A percentile compares a stretch with the other conserved stretches of the same genome.
Conservation (phyloP, 805 yeast species). For the Ogataea wickerhamii region DNA sequence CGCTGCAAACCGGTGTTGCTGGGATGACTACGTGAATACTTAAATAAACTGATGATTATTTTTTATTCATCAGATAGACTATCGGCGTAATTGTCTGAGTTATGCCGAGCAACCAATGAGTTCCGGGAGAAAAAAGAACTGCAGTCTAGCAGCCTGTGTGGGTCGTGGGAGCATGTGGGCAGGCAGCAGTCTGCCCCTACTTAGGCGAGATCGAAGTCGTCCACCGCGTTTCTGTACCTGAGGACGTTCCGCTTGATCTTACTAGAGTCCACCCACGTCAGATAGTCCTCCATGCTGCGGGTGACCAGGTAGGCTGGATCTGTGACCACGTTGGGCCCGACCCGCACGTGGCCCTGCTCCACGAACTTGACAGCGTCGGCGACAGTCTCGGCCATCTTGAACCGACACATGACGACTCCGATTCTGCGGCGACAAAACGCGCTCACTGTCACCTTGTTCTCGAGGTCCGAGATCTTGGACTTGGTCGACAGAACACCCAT, state of each 20-base stretch:
- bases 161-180: too few species aligned
- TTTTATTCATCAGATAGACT: too few species aligned
- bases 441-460: conserved; percentile 87
- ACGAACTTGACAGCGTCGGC: conserved; percentile 86
- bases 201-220: conserved; percentile 51
- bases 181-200: neutral
- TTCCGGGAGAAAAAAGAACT: too few species aligned
- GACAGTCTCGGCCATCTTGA: conserved; percentile 89
- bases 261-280: conserved; percentile 96
- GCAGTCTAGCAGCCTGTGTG: too few species aligned
- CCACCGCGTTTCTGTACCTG: conserved; percentile 75
- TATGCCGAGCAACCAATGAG: too few species aligned
- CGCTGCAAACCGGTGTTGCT: too few species aligned
- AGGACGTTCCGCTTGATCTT: conserved; percentile 88
- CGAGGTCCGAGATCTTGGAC: conserved; percentile 87
- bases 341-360: conserved; percentile 97
- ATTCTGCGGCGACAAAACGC: conserved; percentile 89
- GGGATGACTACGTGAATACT: too few species aligned
- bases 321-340: conserved; percentile 92
- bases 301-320: conserved; percentile 95
- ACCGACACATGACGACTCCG: conserved; percentile 90
- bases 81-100: too few species aligned
- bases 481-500: conserved; percentile 90
- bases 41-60: too few species aligned
- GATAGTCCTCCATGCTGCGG: conserved; percentile 89